These are phyloP conservation scores for Carpinus fangiana DNA, from an alignment of 306 rosid species.

Conservation along the genomic window DNA sequence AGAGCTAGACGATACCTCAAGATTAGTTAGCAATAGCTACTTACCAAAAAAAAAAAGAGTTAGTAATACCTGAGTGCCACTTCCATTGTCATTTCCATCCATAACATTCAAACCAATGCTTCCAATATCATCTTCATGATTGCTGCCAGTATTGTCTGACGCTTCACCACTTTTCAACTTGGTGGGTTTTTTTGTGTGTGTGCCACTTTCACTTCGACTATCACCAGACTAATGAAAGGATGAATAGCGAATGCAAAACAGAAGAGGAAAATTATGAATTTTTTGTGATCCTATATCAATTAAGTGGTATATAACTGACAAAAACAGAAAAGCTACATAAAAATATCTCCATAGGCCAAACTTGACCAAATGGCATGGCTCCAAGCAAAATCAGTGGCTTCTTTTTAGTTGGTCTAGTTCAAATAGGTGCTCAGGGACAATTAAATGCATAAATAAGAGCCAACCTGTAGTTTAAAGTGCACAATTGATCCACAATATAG, in stretches of 20 bases:
- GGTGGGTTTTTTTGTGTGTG: neutral
- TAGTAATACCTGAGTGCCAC: constrained; percentile 13
- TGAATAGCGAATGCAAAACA: constrained; percentile 6
- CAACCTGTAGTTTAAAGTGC: neutral
- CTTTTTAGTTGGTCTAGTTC: constrained; percentile 1
- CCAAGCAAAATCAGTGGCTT: neutral
- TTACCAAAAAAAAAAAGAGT: neutral
- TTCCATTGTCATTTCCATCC: constrained; percentile 8
- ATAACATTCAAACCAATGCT: constrained; percentile 4
- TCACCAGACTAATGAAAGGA: constrained; percentile 9
- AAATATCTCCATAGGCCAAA: neutral
- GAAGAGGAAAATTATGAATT: neutral
- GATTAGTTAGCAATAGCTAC: neutral
- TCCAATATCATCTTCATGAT: constrained; percentile 4
- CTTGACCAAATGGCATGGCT: neutral
- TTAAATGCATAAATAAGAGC: neutral
- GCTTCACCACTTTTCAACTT: constrained; percentile 4
- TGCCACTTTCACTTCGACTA: constrained; percentile 7
- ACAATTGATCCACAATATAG: constrained; percentile 1
- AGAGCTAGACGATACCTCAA: neutral
- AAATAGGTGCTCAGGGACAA: constrained; percentile 3
- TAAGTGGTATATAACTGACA: too few relatives aligned
- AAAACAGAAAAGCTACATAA: neutral
- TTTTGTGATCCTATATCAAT: too few relatives aligned
- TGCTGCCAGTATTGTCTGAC: neutral